Percentiles rank a stretch among this genome's conserved stretches.
Conservation (phyloP, 176 grass and related monocot genomes). For the Musa schizocarpa region DNA sequence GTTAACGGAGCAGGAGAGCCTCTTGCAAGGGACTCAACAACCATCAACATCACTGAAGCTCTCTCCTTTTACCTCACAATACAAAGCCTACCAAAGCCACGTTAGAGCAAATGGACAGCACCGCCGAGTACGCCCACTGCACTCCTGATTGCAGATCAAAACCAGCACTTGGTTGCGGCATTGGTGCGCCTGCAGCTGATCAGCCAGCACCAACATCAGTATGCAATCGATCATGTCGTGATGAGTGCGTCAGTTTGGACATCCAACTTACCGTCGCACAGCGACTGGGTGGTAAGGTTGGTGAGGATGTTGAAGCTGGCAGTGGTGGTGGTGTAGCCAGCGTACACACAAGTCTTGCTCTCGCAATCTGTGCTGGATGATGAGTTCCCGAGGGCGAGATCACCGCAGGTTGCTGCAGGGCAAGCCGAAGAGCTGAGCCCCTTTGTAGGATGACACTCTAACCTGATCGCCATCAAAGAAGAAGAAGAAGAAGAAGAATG, state of each 20-base stretch:
- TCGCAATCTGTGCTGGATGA: slow-evolving; percentile 46
- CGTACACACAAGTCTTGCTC: slow-evolving; percentile 47
- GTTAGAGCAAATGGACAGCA: background rate
- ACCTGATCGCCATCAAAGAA: slow-evolving; percentile 27
- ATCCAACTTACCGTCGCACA: slow-evolving; percentile 49
- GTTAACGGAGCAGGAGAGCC: background rate
- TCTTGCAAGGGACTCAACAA: background rate
- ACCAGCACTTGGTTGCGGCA: background rate
- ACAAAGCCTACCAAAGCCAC: background rate
- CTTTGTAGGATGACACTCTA: slow-evolving; percentile 53
- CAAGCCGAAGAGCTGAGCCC: slow-evolving; percentile 47
- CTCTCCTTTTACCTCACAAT: background rate
- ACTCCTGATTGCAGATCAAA: background rate
- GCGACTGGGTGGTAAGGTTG: slow-evolving; percentile 45
- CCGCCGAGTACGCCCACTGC: background rate
- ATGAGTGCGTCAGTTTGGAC: background rate
- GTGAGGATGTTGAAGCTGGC: slow-evolving; percentile 59
- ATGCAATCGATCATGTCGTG: background rate
- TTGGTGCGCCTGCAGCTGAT: slow-evolving; percentile 1
- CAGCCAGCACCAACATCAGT: no score
- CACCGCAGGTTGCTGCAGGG: slow-evolving; percentile 47
- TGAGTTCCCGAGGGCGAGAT: slow-evolving; percentile 53
- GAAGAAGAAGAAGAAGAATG: background rate
- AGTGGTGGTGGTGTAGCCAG: slow-evolving; percentile 61
- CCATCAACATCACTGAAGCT: background rate